Evolutionary conservation across 331 rosid species (phyloP).

Genomic region (Telfairia occidentalis): DNA sequence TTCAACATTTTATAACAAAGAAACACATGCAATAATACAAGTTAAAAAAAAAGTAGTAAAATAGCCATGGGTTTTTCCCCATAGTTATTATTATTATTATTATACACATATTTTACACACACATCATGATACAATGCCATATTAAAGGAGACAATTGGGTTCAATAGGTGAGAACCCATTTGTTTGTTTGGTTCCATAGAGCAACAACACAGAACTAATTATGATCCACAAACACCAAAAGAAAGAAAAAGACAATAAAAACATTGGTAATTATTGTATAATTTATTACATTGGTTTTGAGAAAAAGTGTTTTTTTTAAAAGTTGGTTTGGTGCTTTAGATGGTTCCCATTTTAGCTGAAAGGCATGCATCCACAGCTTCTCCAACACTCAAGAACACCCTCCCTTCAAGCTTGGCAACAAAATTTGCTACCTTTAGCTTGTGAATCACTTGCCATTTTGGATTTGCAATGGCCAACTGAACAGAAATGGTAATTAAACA

Average conservation of each 20-base stretch:
- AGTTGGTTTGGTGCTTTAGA: background rate
- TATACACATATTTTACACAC: background rate
- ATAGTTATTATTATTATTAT: background rate
- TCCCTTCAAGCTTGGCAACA: slow-evolving; percentile 41
- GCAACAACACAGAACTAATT: background rate
- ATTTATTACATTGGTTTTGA: background rate
- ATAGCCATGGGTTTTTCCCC: background rate
- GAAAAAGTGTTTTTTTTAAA: background rate
- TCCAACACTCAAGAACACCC: slow-evolving; percentile 54
- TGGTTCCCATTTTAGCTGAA: slow-evolving; percentile 12
- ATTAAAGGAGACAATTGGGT: background rate
- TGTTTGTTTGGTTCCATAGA: background rate
- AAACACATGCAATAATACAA: background rate
- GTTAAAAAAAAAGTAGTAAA: background rate
- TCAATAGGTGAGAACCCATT: background rate
- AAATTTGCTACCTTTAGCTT: slow-evolving; percentile 58
- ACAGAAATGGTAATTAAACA: background rate
- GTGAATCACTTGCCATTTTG: slow-evolving; percentile 77
- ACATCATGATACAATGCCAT: background rate
- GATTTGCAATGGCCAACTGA: slow-evolving; percentile 58
- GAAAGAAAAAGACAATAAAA: too few relatives aligned
- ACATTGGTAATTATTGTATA: background rate
- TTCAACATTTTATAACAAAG: background rate
- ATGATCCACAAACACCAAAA: background rate
- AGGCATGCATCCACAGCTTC: slow-evolving; percentile 46